Evolutionary conservation across 148 eudicot species (phyloP).

Genomic region (Rhododendron simsii): DNA sequence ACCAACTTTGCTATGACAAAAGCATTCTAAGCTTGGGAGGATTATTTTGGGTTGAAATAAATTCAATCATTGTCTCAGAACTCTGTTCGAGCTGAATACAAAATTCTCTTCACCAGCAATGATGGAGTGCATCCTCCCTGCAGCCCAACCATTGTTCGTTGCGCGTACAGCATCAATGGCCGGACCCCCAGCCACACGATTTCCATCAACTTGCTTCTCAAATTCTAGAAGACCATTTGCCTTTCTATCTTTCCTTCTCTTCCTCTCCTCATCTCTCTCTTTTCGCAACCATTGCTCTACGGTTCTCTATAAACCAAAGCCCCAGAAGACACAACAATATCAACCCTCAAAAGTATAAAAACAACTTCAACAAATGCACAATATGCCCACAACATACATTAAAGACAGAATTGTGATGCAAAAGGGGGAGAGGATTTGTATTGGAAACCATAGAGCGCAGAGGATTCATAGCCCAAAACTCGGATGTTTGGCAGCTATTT

Average conservation of each 20-base stretch:
- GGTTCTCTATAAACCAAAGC: constrained; percentile 56
- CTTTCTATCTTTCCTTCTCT: constrained; percentile 76
- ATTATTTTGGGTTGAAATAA: not conserved
- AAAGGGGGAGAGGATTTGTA: not conserved
- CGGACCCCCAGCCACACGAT: constrained; percentile 70
- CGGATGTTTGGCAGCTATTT: not conserved
- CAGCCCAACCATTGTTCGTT: constrained; percentile 90
- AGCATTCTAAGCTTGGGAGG: not conserved
- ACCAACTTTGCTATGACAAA: not conserved
- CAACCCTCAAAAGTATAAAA: not conserved
- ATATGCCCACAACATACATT: not conserved
- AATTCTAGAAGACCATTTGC: constrained; percentile 75
- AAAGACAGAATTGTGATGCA: not conserved
- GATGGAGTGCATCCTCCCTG: constrained; percentile 79
- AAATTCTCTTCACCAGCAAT: constrained; percentile 89
- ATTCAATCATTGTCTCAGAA: constrained; percentile 36
- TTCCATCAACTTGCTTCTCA: constrained; percentile 68
- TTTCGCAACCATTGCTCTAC: constrained; percentile 94
- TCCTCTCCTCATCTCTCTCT: constrained; percentile 67
- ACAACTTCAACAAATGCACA: not conserved
- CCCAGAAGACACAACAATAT: not conserved
- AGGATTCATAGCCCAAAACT: not conserved
- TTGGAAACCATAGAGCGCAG: not conserved
- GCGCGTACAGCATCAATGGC: constrained; percentile 47
- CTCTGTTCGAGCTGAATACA: constrained; percentile 73